A percentile compares a stretch with the other conserved stretches of the same genome.
Conservation (phyloP, 2,329 filamentous ascomycete species). For the Coniella vitis region DNA sequence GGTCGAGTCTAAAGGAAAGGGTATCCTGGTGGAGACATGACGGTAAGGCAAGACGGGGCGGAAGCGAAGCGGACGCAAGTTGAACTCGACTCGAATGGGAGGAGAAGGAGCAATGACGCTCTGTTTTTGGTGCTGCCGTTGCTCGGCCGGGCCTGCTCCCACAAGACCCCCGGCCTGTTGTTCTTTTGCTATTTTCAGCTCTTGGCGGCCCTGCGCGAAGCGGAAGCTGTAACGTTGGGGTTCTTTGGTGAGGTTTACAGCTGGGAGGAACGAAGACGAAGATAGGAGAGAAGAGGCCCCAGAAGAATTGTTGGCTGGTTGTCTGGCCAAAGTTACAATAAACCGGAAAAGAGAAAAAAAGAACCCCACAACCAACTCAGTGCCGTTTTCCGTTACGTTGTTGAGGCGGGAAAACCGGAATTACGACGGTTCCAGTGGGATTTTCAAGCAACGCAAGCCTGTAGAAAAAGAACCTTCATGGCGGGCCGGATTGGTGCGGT, state of each 20-base stretch:
- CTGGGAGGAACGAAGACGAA: background rate
- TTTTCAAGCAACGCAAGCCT: no score
- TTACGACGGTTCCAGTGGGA: no score
- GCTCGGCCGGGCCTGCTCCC: background rate
- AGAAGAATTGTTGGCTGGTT: no score
- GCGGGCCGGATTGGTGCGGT: no score
- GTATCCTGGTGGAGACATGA: background rate
- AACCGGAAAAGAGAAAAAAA: no score
- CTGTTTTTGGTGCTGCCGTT: background rate
- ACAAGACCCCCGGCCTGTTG: background rate
- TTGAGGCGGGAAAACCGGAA: no score
- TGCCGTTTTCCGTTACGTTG: no score
- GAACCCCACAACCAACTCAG: no score
- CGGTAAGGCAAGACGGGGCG: background rate
- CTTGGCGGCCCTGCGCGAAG: background rate
- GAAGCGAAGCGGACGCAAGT: background rate
- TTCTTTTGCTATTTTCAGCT: background rate
- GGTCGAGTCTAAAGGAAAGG: background rate
- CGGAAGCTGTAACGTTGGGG: background rate
- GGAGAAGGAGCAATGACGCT: background rate
- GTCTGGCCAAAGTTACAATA: no score
- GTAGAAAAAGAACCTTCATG: no score
- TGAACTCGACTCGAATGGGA: background rate
- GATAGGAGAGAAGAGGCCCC: no score
- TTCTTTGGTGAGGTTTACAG: background rate